phyloP scores from a whole-genome alignment of 208 protist genomes.

The Trichomonas gallinae region DNA sequence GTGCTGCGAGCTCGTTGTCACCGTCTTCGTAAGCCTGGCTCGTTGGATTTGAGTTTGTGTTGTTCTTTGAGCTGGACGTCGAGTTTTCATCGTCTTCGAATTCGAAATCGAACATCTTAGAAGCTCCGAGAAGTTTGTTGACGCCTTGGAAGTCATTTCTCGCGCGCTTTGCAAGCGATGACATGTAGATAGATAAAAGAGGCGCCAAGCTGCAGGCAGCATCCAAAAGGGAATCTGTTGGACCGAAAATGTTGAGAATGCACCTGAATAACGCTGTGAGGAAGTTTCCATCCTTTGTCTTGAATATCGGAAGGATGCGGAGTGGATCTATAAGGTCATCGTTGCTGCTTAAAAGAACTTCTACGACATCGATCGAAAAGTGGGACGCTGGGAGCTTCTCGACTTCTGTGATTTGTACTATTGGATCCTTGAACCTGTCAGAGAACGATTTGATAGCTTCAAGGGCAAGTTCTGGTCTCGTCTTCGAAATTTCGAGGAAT shows the following conservation, averaged over 20 bases:
- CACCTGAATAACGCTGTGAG: background rate
- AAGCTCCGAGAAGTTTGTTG: background rate
- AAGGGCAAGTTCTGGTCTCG: background rate
- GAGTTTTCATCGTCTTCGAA: background rate
- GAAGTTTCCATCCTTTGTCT: background rate
- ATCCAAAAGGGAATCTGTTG: background rate
- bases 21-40: background rate
- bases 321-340: background rate
- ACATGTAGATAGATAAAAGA: background rate
- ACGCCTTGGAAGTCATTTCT: background rate
- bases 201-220: background rate
- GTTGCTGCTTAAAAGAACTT: background rate
- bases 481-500: background rate
- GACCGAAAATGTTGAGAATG: background rate
- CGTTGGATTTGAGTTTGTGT: background rate
- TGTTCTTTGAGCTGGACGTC: background rate
- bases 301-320: background rate
- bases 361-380: background rate
- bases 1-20: background rate
- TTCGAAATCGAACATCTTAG: background rate
- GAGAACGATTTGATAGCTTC: background rate
- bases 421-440: background rate
- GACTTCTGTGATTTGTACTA: background rate
- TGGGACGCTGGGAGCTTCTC: background rate
- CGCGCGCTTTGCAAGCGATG: background rate